These are phyloP conservation scores for Elsinoe fawcettii DNA, from an alignment of 2,329 filamentous ascomycete species.

Conservation along the genomic window DNA sequence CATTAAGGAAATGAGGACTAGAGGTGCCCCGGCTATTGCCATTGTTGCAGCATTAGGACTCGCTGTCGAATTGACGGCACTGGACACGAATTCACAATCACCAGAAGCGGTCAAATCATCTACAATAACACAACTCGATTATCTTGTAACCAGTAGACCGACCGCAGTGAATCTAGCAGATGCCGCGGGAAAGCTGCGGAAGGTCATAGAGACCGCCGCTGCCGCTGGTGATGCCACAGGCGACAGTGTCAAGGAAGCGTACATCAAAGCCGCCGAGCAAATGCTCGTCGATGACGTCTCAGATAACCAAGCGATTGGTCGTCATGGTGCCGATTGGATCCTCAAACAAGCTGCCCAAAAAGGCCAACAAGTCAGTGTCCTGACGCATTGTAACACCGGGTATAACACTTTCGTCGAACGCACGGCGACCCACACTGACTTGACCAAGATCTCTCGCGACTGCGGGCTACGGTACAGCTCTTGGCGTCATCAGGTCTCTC, in stretches of 20 bases:
- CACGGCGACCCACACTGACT: neutral
- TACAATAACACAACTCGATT: conserved; percentile 71
- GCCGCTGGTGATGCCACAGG: conserved; percentile 38
- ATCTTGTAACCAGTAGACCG: conserved; percentile 79
- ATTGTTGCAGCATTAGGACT: conserved; percentile 91
- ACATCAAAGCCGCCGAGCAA: conserved; percentile 70
- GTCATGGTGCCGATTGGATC: conserved; percentile 78
- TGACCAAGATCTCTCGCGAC: conserved; percentile 73
- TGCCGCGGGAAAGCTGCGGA: conserved; percentile 73
- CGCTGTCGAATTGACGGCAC: conserved; percentile 62
- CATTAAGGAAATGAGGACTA: conserved; percentile 72
- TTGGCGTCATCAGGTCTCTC: conserved; percentile 86
- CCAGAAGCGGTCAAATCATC: conserved; percentile 58
- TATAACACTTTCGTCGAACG: conserved; percentile 29
- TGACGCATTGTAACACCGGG: conserved; percentile 98
- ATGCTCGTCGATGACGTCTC: conserved; percentile 81
- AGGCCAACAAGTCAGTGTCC: conserved; percentile 60
- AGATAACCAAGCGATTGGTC: conserved; percentile 81
- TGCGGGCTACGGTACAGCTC: conserved; percentile 91
- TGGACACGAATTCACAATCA: conserved; percentile 37
- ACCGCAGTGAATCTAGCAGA: conserved; percentile 94
- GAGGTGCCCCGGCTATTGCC: conserved; percentile 86
- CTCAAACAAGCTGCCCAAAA: conserved; percentile 48
- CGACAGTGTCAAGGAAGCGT: conserved; percentile 56
- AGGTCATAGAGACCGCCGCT: conserved; percentile 48